Base-by-base conservation (phyloP, 2,329 filamentous ascomycete genomes). In the Aspergillus brasiliensis region DNA sequence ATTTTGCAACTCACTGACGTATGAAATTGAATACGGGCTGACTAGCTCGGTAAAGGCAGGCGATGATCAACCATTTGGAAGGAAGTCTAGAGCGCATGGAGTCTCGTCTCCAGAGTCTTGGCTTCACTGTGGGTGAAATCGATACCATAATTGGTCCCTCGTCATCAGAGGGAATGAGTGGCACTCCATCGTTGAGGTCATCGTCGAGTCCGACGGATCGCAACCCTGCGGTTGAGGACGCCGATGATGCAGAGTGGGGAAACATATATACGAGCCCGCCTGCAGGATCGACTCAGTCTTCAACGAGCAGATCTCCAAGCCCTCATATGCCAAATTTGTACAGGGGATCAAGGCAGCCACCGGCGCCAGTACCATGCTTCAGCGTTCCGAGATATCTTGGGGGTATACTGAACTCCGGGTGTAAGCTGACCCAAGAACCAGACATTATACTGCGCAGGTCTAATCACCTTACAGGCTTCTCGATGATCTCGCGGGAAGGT, bases 61-160 rank as follows among this genome's bases (percentile, higher is more conserved):
- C 62, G 40, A 64, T 65, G 63, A 61, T 65, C 34, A 60, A 64
- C 23, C 62, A 62, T 27, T 53, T 65, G 23, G 63, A 65, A 52
- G 54, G 59, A 8, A 64, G 59, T 17, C 62, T 65, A 21, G 62
- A 62, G 51, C 52, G 62, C 10, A 57, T 65, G 56, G 63, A 65
- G 21, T 51, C 57, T 37, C 63, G 51, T 8, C 40, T 65, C 38
- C 56, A 61, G 8, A 57, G 47, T 11, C 44, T 65, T 11, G 63
- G 63, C 2, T 62, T 65, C 31, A 52, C 55, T 23, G 38, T 64
- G 10, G 17, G 17, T 8, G 40, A 54, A 3, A 47, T 40, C 28
- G 40, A 11, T 11, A n/a, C 34, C 8, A 11, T 17, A 27, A 28
- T n/a, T 10, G n/a, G 44, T 31, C 38, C 55, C 17, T 13, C 51